phyloP scores from a whole-genome alignment of 306 rosid species.

The Sesbania bispinosa region DNA sequence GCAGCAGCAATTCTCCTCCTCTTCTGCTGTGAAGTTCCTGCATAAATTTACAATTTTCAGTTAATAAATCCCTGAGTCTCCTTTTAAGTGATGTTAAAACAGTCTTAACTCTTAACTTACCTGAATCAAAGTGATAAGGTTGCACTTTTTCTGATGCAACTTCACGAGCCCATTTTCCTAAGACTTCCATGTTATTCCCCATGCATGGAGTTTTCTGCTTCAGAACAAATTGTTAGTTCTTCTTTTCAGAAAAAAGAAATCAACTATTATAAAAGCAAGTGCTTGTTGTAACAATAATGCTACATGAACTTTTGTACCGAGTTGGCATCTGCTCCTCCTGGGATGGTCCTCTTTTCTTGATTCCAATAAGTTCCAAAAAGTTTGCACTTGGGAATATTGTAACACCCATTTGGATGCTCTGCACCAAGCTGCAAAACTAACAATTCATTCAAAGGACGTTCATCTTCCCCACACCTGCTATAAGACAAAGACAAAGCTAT shows the following conservation, averaged over 20 bases:
- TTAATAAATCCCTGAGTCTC: background rate
- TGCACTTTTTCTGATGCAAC: constrained; percentile 39
- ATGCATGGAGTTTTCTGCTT: constrained; percentile 45
- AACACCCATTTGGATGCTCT: constrained; percentile 57
- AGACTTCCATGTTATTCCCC: constrained; percentile 47
- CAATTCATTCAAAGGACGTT: constrained; percentile 83
- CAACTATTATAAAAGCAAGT: background rate
- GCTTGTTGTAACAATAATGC: background rate
- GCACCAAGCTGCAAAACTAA: constrained; percentile 82
- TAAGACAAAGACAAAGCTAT: background rate
- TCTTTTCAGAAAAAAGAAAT: background rate
- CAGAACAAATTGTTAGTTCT: constrained; percentile 25
- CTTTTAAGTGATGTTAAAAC: background rate
- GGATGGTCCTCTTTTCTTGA: constrained; percentile 46
- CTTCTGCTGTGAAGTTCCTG: constrained; percentile 73
- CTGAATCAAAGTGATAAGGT: constrained; percentile 44
- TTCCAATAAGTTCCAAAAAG: constrained; percentile 73
- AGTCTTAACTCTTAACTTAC: constrained; percentile 26
- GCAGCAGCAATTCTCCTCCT: constrained; percentile 61
- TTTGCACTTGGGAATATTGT: constrained; percentile 69
- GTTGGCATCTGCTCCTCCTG: constrained; percentile 33
- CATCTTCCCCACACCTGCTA: constrained; percentile 92
- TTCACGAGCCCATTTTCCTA: constrained; percentile 38
- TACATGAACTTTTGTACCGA: constrained; percentile 35
- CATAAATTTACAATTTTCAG: background rate